Evolutionary conservation across 331 rosid genomes (phyloP).

Genomic region (Cydonia oblonga): DNA sequence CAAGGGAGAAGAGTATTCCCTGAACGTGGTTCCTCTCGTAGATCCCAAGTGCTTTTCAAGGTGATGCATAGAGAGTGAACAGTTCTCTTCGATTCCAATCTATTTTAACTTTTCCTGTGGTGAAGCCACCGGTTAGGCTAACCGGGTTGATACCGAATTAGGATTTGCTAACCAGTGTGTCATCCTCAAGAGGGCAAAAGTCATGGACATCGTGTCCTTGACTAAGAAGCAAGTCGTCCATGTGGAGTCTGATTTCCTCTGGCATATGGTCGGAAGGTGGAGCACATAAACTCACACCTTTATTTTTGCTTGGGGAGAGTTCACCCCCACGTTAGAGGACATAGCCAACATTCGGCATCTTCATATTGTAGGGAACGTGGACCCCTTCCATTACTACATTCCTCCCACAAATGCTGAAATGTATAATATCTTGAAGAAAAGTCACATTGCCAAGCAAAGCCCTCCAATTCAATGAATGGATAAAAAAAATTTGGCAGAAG

Average conservation of each 20-base stretch:
- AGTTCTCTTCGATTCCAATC: accelerated
- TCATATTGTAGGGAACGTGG: not conserved
- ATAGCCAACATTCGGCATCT: not conserved
- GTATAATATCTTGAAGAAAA: not conserved
- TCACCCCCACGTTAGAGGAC: too few relatives aligned
- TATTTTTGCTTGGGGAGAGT: too few relatives aligned
- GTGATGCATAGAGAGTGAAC: accelerated
- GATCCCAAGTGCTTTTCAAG: not conserved
- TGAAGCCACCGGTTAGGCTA: not conserved
- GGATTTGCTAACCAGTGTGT: not conserved
- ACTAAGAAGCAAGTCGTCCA: not conserved
- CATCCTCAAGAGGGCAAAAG: not conserved
- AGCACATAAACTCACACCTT: not conserved
- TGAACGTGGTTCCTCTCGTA: not conserved
- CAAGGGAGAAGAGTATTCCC: not conserved
- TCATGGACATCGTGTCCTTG: accelerated
- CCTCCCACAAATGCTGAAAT: accelerated
- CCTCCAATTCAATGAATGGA: too few relatives aligned
- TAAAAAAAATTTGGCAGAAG: not conserved
- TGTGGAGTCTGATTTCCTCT: not conserved
- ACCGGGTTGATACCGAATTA: not conserved
- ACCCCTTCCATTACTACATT: not conserved
- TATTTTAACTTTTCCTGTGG: not conserved
- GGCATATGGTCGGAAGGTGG: too few relatives aligned
- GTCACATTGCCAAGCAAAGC: not conserved